Evolutionary conservation across 805 yeast species (phyloP), one percentile per base, ranked within the genome.

Genomic region (Lipomyces sp.): DNA sequence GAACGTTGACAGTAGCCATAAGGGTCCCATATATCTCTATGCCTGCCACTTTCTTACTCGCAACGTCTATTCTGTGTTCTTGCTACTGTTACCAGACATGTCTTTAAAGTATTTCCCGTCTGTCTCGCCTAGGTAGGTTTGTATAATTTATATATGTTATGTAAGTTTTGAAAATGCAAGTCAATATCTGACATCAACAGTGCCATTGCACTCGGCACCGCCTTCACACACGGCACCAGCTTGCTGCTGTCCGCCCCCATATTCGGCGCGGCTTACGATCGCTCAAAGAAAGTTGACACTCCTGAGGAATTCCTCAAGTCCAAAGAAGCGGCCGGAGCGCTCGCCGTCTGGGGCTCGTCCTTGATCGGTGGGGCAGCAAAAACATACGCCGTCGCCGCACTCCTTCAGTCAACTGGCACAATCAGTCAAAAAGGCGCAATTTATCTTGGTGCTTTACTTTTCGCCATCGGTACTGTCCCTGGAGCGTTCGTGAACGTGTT

Each of bases 161-260:
- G 10, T 34, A 7, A 30, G 18, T 15, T 10, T 35, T 11, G 30
- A 7, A 7, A 29, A 13, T 13, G 10, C 37, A 18, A 8, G 13
- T 15, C 34, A 7, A 18, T 33, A 8, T 4, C 35, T 33, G 32
- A 53, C 39, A n/a, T 54, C 58, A 5, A 3, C 30, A 64, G 67
- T 57, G 76, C 82, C 33, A 73, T 80, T 64, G 80, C 81, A 57
- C 68, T 80, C 57, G 82, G 82, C 53, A 74, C 82, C 55, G 75
- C 72, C 66, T 80, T 76, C 75, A 62, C 78, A 61, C 80, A 79
- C 69, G 74, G 75, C 53, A 62, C 79, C 63, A 67, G 74, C 57
- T 75, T 79, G 66, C 53, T 80, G 48, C 70, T 76, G 29, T 71
- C 77, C 59, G 76, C 77, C 30, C 82, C 82, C 34, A 73, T 80